Evolutionary conservation across 2,329 filamentous ascomycete genomes (phyloP).

Genomic region (Sporothrix euskadiensis): DNA sequence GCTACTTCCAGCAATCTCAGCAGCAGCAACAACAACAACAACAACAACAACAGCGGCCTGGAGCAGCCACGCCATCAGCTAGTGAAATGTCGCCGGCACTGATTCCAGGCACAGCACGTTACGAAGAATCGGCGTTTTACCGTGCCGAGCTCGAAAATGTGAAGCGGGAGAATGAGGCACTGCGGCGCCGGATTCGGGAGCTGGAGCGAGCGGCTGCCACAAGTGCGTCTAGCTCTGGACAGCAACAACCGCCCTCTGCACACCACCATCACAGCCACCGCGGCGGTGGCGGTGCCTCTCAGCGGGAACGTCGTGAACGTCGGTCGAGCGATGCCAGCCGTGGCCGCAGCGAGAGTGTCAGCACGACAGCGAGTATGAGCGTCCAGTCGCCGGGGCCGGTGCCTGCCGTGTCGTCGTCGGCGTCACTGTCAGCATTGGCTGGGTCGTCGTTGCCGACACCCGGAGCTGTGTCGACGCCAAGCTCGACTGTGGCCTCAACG

Average conservation of each 20-base stretch:
- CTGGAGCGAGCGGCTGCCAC: constrained; percentile 50
- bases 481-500: constrained; percentile 36
- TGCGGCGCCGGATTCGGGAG: constrained; percentile 63
- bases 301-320: constrained; percentile 45
- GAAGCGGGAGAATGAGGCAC: constrained; percentile 63
- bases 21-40: not conserved
- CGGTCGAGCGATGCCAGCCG: constrained; percentile 51
- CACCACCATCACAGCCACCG: constrained; percentile 8
- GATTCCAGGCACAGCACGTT: constrained; percentile 58
- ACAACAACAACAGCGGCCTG: constrained; percentile 27
- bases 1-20: not conserved
- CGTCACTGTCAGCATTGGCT: constrained; percentile 31
- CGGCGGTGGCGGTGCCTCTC: not conserved
- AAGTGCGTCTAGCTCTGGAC: not conserved
- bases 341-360: constrained; percentile 53
- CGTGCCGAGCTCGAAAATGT: constrained; percentile 61
- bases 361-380: constrained; percentile 55
- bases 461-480: constrained; percentile 21
- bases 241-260: not conserved
- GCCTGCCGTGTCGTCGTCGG: constrained; percentile 38
- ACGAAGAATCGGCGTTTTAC: constrained; percentile 63
- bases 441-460: constrained; percentile 31
- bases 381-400: constrained; percentile 38
- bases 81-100: constrained; percentile 54
- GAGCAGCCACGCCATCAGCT: constrained; percentile 40